Conservation (phyloP, 1,284 basidiomycete species). For the Microbotryomycetes sp. region DNA sequence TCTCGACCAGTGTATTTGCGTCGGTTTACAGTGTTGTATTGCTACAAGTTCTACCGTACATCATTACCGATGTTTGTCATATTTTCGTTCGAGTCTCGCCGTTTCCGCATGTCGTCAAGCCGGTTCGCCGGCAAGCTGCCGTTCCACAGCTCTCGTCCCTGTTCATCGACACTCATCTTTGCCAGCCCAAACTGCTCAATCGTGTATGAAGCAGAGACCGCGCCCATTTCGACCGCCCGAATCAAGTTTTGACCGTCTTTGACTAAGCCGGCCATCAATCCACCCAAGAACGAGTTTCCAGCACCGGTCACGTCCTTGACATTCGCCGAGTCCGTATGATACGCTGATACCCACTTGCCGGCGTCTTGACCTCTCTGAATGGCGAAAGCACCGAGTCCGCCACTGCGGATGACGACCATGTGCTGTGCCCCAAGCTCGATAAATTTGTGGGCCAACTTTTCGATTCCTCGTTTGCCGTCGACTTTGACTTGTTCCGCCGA, state of each 20-base stretch:
- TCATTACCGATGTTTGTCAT: background rate
- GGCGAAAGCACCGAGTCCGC: constrained; percentile 66
- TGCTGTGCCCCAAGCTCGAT: constrained; percentile 41
- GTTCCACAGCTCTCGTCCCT: constrained; percentile 27
- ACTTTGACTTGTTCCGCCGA: constrained; percentile 1
- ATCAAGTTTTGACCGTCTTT: constrained; percentile 3
- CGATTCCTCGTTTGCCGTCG: constrained; percentile 16
- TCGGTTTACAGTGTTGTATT: background rate
- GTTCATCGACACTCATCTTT: background rate
- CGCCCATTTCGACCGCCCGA: constrained; percentile 50
- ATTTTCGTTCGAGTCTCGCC: background rate
- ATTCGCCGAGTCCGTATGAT: constrained; percentile 53
- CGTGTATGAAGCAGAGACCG: constrained; percentile 54
- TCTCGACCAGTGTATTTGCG: background rate
- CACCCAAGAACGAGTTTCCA: constrained; percentile 68
- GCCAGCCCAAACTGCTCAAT: constrained; percentile 59
- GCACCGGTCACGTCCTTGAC: constrained; percentile 82
- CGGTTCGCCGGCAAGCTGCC: constrained; percentile 9
- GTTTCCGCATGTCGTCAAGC: constrained; percentile 23
- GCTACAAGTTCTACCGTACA: too few species aligned
- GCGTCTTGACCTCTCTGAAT: constrained; percentile 40
- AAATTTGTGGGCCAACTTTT: constrained; percentile 27
- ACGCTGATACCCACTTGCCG: constrained; percentile 68
- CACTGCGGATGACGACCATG: constrained; percentile 64
- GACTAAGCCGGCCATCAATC: constrained; percentile 32